Evolutionary conservation across 768 basidiomycete species (phyloP).

Genomic region (Lyophyllum decastes): DNA sequence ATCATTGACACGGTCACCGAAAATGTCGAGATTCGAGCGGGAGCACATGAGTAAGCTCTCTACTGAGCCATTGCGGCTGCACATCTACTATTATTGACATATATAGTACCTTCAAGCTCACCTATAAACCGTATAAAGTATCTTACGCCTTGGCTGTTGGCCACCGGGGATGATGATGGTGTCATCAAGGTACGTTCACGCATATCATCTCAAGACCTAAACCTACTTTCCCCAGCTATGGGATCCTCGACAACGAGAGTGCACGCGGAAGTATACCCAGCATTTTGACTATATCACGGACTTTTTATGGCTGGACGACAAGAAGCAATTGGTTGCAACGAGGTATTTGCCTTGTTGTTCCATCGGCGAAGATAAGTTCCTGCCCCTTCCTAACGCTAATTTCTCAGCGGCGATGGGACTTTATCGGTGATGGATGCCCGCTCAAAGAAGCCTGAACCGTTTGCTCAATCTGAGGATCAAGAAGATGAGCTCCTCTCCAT

Average conservation of each 20-base stretch:
- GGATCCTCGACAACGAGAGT: slow-evolving; percentile 76
- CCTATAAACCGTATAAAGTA: slow-evolving; percentile 86
- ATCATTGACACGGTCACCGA: slow-evolving; percentile 69
- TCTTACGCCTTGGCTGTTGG: slow-evolving; percentile 69
- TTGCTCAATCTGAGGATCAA: slow-evolving; percentile 91
- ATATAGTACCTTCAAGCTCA: slow-evolving; percentile 50
- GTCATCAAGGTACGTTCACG: slow-evolving; percentile 73
- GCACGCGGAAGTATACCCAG: slow-evolving; percentile 71
- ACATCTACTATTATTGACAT: slow-evolving; percentile 26
- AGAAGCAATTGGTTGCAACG: slow-evolving; percentile 82
- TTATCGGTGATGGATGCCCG: slow-evolving; percentile 91
- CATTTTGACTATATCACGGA: slow-evolving; percentile 96
- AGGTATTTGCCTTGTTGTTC: slow-evolving; percentile 55
- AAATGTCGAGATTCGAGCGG: slow-evolving; percentile 45
- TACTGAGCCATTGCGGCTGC: slow-evolving; percentile 3
- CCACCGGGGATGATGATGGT: slow-evolving; percentile 93
- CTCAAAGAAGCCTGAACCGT: slow-evolving; percentile 73
- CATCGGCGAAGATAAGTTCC: neutral
- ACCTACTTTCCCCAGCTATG: slow-evolving; percentile 63
- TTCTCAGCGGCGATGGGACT: slow-evolving; percentile 83
- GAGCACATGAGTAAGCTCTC: slow-evolving; percentile 67
- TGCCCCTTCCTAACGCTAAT: neutral
- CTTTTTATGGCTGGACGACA: slow-evolving; percentile 83
- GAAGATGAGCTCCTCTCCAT: slow-evolving; percentile 92
- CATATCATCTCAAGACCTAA: neutral